These are phyloP conservation scores for Saccharomycopsis crataegensis DNA, from an alignment of 1,139 yeast genomes.

Conservation along the genomic window DNA sequence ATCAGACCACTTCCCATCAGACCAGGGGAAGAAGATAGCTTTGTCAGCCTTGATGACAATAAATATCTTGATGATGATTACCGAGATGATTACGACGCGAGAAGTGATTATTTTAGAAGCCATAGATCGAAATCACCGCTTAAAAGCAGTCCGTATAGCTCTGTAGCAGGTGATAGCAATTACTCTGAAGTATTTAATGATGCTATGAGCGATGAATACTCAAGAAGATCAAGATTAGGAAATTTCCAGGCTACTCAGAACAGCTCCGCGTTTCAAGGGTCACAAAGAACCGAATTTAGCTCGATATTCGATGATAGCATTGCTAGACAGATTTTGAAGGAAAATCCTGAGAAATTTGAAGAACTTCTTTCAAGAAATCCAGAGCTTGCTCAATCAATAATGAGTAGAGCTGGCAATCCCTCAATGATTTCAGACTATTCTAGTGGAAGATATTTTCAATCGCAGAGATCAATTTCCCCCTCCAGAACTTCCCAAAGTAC, in stretches of 20 bases:
- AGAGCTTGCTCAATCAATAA: slow-evolving; percentile 10
- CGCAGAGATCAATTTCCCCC: not conserved
- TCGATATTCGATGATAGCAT: slow-evolving; percentile 6
- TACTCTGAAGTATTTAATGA: too few species aligned
- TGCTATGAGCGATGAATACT: not conserved
- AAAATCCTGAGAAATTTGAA: slow-evolving; percentile 17
- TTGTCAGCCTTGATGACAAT: not conserved
- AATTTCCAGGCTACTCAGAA: not conserved
- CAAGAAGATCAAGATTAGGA: not conserved
- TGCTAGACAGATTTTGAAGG: slow-evolving; percentile 14
- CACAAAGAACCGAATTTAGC: not conserved
- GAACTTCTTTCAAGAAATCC: slow-evolving; percentile 16
- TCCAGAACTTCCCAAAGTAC: slow-evolving; percentile 4
- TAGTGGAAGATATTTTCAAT: not conserved
- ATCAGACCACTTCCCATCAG: slow-evolving; percentile 19
- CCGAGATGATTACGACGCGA: not conserved
- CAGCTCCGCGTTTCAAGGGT: not conserved
- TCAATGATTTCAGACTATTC: not conserved
- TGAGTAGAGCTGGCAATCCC: not conserved
- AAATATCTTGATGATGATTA: not conserved
- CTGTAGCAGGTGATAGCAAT: too few species aligned
- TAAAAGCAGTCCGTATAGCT: not conserved
- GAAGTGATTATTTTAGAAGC: slow-evolving; percentile 4
- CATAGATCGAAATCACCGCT: not conserved
- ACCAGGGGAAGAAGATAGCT: slow-evolving; percentile 17